Base-by-base conservation (phyloP, 2,329 filamentous ascomycete genomes). In the Chaetomiaceae sp. region DNA sequence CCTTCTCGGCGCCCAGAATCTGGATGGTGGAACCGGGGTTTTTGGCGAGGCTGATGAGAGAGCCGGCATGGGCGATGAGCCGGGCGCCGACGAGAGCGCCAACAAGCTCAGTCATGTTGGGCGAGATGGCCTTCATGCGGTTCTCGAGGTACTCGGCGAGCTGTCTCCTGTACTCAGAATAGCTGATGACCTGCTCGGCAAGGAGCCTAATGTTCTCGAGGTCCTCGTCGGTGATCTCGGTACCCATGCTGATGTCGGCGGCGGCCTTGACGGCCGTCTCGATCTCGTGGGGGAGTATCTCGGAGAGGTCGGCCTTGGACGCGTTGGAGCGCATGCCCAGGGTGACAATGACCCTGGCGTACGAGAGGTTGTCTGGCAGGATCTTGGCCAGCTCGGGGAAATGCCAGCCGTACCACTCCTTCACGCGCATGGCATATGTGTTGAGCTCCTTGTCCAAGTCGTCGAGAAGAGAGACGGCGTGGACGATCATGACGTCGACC, bases 381-480 rank as follows among this genome's bases (percentile, higher is more conserved):
- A 97, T 96, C 75, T 91, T 92, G 68, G 89, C 91, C 81, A 99
- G 85, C 77, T 99, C 94, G 37, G 94, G 94, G 78, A 97, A 99
- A 75, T 97, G 94, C 94, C 94, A 99, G 66, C 94, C 94, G 70
- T 99, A 99, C 94, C 94, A 99, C 74, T 99, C 94, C 84, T 97
- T 97, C 58, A 96, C 91, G 71, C 94, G 83, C 94, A 99, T 99
- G 61, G 94, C 92, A 69, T 96, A 97, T 64, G 89, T 94, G 78
- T 99, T 99, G 60, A 99, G 79, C 74, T 99, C 94, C 80, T 99
- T 99, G 78, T 99, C 94, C 58, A 99, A 78, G 61, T 99, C 94
- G 69, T 99, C 94, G 43, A 99, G 80, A 47, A 96, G 83, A 60
- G 88, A 87, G 69, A 99, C 94, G 53, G 91, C 91, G 75, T 99